phyloP scores from a whole-genome alignment of 345 rosid species.

The Eucalyptus curtisii region DNA sequence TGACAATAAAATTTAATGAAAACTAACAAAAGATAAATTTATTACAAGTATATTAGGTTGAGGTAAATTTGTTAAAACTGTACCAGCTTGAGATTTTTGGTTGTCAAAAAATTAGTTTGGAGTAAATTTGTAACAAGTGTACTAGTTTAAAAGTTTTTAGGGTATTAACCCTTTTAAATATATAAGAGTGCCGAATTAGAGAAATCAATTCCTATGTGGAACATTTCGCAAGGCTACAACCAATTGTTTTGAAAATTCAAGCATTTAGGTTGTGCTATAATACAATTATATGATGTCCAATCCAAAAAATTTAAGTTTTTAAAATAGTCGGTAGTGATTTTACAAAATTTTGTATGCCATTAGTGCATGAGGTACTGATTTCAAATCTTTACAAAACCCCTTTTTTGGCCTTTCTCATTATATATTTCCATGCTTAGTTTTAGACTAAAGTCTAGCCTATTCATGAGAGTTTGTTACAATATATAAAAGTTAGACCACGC shows the following conservation, averaged over 20 bases:
- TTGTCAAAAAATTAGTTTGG: too few relatives aligned
- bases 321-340: background rate
- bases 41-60: too few relatives aligned
- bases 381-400: background rate
- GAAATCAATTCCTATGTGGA: background rate
- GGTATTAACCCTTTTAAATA: too few relatives aligned
- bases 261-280: background rate
- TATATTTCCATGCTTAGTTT: background rate
- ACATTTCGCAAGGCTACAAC: rapidly evolving
- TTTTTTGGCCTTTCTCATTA: background rate
- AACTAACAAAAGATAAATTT: too few relatives aligned
- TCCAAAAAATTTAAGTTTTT: background rate
- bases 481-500: background rate
- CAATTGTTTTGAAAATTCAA: background rate
- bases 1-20: rapidly evolving
- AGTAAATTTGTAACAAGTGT: rapidly evolving
- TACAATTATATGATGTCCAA: background rate
- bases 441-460: background rate
- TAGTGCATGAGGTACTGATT: rapidly evolving
- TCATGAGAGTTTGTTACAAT: background rate
- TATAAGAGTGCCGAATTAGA: background rate
- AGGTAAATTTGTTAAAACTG: rapidly evolving
- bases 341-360: background rate
- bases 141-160: rapidly evolving
- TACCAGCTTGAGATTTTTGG: too few relatives aligned